Evolutionary conservation across 1,284 basidiomycete species (phyloP).

Genomic region (Schizophyllum amplum): DNA sequence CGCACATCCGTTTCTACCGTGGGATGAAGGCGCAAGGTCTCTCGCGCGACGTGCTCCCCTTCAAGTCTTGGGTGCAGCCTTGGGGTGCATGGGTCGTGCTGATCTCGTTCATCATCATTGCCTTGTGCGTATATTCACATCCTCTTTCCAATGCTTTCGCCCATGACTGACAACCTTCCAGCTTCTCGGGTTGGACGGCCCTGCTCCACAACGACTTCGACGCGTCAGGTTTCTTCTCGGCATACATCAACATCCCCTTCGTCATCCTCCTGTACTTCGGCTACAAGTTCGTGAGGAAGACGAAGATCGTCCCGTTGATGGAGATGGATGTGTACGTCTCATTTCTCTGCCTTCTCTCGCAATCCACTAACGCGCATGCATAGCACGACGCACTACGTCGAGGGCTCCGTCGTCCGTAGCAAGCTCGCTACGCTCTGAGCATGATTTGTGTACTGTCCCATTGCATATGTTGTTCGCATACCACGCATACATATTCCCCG

Average conservation of each 20-base stretch:
- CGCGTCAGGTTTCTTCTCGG: constrained; percentile 23
- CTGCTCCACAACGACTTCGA: constrained; percentile 10
- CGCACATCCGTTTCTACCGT: constrained; percentile 50
- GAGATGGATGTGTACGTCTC: constrained; percentile 13
- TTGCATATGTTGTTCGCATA: no score
- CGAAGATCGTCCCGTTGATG: constrained; percentile 11
- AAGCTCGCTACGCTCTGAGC: not conserved
- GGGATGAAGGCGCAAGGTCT: constrained; percentile 50
- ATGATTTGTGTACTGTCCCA: no score
- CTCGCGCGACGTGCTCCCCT: constrained; percentile 41
- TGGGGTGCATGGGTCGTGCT: constrained; percentile 31
- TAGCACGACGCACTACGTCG: constrained; percentile 12
- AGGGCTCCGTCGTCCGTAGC: constrained; percentile 6
- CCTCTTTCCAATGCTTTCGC: not conserved
- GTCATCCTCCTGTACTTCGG: constrained; percentile 35
- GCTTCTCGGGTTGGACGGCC: constrained; percentile 8
- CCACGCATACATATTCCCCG: not conserved
- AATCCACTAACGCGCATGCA: not conserved
- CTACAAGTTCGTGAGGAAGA: constrained; percentile 14
- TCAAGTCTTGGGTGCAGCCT: constrained; percentile 32
- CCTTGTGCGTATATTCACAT: constrained; percentile 6
- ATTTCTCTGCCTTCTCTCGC: not conserved
- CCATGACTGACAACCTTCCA: not conserved
- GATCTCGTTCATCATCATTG: constrained; percentile 10
- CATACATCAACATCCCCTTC: constrained; percentile 38